Percentiles rank a stretch among this genome's conserved stretches.
phyloP scores from a whole-genome alignment of 140 eudicot genomes.

The Ambrosia hybrid region DNA sequence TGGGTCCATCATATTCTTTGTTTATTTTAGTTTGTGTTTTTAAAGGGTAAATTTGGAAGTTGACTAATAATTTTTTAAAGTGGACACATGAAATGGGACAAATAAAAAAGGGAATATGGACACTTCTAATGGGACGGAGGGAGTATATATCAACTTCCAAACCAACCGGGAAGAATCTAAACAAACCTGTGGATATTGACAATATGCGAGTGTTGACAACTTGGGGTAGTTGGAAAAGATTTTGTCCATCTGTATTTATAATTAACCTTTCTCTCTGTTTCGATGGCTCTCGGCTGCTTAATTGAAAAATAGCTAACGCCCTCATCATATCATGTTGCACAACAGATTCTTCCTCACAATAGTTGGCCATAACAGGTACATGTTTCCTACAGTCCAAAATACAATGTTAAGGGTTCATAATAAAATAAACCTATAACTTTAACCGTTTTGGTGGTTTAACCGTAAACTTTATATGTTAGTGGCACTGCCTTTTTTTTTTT shows the following conservation, averaged over 20 bases:
- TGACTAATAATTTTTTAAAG: too few relatives aligned
- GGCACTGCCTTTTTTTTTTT: too few relatives aligned
- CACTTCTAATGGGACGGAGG: too few relatives aligned
- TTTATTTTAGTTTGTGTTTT: too few relatives aligned
- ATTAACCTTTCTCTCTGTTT: constrained; percentile 34
- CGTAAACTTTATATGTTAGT: too few relatives aligned
- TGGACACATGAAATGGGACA: too few relatives aligned
- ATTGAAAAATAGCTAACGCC: constrained; percentile 32
- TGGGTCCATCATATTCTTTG: too few relatives aligned
- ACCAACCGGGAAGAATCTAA: background rate
- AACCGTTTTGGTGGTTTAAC: too few relatives aligned
- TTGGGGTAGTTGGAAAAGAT: constrained; percentile 14
- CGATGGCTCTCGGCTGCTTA: constrained; percentile 20
- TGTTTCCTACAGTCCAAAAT: constrained; percentile 29
- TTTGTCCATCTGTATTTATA: constrained; percentile 23
- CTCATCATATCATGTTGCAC: constrained; percentile 45
- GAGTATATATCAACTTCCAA: background rate
- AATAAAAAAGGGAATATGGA: too few relatives aligned
- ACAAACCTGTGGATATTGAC: constrained; percentile 48
- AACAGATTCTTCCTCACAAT: constrained; percentile 35
- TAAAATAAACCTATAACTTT: background rate
- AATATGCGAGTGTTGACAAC: constrained; percentile 29
- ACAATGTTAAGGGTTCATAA: constrained; percentile 3
- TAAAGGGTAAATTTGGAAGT: too few relatives aligned
- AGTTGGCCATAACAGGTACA: constrained; percentile 8